phyloP scores from a whole-genome alignment of 306 rosid genomes.

The Pyrus communis region DNA sequence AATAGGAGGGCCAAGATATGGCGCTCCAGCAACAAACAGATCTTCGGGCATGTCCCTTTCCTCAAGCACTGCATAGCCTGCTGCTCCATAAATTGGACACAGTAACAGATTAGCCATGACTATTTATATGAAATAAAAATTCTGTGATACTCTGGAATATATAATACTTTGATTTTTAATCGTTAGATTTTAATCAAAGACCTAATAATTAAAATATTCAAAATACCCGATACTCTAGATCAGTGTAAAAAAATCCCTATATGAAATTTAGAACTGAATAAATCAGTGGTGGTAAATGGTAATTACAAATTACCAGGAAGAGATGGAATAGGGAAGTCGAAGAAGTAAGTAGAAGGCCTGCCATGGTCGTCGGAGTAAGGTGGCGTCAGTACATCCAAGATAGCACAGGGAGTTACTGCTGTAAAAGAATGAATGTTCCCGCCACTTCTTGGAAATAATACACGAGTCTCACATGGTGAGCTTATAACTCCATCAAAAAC shows the following conservation, averaged over 20 bases:
- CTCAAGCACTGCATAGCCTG: slow-evolving; percentile 54
- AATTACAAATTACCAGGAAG: slow-evolving; percentile 35
- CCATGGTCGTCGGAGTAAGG: slow-evolving; percentile 50
- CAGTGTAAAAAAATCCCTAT: background rate
- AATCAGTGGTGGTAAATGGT: background rate
- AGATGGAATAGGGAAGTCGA: slow-evolving; percentile 33
- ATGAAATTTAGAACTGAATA: background rate
- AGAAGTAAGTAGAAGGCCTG: slow-evolving; percentile 61
- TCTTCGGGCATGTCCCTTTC: slow-evolving; percentile 44
- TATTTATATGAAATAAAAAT: too few relatives aligned
- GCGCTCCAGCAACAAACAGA: slow-evolving; percentile 46
- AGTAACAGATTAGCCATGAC: background rate
- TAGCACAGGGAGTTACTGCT: slow-evolving; percentile 50
- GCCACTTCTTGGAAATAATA: slow-evolving; percentile 54
- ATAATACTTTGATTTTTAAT: too few relatives aligned
- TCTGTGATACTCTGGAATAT: too few relatives aligned
- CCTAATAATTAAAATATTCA: too few relatives aligned
- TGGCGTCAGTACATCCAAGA: slow-evolving; percentile 58
- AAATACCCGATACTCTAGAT: too few relatives aligned
- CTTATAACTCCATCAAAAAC: slow-evolving; percentile 32
- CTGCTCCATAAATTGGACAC: background rate
- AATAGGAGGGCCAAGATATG: slow-evolving; percentile 44
- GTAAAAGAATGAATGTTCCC: slow-evolving; percentile 64
- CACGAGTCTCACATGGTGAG: slow-evolving; percentile 39
- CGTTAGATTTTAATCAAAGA: too few relatives aligned